These are phyloP conservation scores for Phialophora chinensis DNA, from an alignment of 2,329 filamentous ascomycete species.

Conservation along the genomic window DNA sequence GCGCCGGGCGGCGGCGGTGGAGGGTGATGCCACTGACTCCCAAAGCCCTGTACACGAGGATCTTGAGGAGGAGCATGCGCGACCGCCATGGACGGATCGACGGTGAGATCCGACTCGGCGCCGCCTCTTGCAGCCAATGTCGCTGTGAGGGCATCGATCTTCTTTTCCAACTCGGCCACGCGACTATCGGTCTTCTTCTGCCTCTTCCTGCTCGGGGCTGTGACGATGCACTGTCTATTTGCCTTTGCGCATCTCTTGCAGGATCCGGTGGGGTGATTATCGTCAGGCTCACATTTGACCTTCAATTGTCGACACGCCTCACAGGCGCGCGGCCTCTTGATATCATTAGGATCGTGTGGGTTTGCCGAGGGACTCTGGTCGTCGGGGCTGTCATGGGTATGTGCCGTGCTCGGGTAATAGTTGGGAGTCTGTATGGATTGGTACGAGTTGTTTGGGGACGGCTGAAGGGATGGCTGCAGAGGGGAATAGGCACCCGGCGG, in stretches of 20 bases:
- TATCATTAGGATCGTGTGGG: constrained; percentile 51
- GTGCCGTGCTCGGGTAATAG: constrained; percentile 36
- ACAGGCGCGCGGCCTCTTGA: constrained; percentile 73
- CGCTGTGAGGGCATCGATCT: constrained; percentile 86
- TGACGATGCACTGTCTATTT: constrained; percentile 76
- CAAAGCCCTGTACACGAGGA: constrained; percentile 25
- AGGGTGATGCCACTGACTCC: constrained; percentile 34
- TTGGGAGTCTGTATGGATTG: constrained; percentile 37
- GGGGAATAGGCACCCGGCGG: constrained; percentile 34
- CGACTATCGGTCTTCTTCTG: constrained; percentile 91
- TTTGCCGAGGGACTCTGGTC: constrained; percentile 35
- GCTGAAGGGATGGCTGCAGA: constrained; percentile 37
- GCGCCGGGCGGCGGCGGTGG: constrained; percentile 9
- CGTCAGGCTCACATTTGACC: constrained; percentile 83
- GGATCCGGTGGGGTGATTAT: constrained; percentile 64
- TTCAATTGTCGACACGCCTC: constrained; percentile 78
- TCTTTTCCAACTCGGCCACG: constrained; percentile 88
- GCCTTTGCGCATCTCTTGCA: constrained; percentile 82
- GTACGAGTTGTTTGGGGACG: constrained; percentile 37
- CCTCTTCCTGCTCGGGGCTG: constrained; percentile 74
- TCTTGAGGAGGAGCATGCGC: constrained; percentile 25
- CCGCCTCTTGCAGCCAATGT: constrained; percentile 67
- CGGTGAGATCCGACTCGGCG: constrained; percentile 35
- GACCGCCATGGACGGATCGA: constrained; percentile 35
- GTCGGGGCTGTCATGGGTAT: constrained; percentile 36